Percentiles rank a stretch among this genome's conserved stretches.
These are phyloP conservation scores for Beauveria sp. DNA, from an alignment of 2,329 filamentous ascomycete species.

Conservation along the genomic window DNA sequence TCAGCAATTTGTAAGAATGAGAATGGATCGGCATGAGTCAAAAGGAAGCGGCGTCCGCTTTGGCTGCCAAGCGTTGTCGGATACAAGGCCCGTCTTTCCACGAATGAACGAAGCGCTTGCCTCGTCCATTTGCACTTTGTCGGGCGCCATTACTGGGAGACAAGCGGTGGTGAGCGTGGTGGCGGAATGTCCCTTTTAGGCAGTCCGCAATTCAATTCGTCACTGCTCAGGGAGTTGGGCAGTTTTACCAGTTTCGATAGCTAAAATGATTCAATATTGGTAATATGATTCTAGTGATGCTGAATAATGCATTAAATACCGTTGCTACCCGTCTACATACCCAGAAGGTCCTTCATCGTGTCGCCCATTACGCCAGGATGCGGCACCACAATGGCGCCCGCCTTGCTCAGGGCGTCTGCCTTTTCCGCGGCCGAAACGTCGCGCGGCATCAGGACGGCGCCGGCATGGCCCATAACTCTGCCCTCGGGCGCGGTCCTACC, in stretches of 20 bases:
- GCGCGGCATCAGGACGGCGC: slow-evolving; percentile 42
- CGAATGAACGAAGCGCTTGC: neutral
- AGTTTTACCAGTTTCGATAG: too few species aligned
- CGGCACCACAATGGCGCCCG: slow-evolving; percentile 29
- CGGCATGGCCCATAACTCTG: slow-evolving; percentile 65
- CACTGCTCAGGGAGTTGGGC: neutral
- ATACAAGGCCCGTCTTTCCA: slow-evolving; percentile 4
- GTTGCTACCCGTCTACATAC: slow-evolving; percentile 3
- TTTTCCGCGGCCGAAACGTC: slow-evolving; percentile 27
- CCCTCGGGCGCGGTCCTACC: slow-evolving; percentile 54
- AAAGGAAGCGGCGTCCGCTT: neutral
- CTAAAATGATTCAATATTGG: neutral
- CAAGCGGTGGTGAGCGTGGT: neutral
- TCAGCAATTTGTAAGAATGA: neutral
- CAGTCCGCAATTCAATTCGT: neutral
- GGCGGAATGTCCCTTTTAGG: slow-evolving; percentile 4
- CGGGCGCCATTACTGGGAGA: too few species aligned
- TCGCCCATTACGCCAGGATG: slow-evolving; percentile 31
- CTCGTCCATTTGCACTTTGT: neutral
- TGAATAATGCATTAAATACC: neutral
- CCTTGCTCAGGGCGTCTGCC: slow-evolving; percentile 24
- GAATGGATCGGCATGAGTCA: slow-evolving; percentile 4
- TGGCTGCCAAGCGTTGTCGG: neutral
- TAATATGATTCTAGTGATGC: neutral
- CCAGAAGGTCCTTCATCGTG: slow-evolving; percentile 26